Conservation (phyloP, 495 filamentous ascomycete species). For the Parathielavia appendiculata region DNA sequence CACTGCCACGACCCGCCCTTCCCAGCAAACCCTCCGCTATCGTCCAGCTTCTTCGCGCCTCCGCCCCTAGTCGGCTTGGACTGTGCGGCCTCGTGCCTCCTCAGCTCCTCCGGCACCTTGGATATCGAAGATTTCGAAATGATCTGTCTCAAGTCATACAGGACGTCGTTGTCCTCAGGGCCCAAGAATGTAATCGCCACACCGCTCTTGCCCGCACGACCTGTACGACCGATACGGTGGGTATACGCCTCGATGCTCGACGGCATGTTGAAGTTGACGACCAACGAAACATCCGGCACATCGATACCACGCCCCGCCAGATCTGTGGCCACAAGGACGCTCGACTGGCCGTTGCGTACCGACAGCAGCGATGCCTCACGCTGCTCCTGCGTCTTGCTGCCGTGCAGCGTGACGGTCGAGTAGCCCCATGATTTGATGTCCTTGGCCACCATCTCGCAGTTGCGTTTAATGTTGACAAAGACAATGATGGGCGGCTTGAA, state of each 20-base stretch:
- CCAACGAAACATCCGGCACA: slow-evolving; percentile 86
- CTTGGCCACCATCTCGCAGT: slow-evolving; percentile 91
- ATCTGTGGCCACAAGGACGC: slow-evolving; percentile 96
- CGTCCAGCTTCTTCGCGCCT: slow-evolving; percentile 32
- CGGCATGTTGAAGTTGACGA: slow-evolving; percentile 99
- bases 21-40: slow-evolving; percentile 28
- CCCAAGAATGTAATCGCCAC: slow-evolving; percentile 95
- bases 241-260: slow-evolving; percentile 91
- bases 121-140: slow-evolving; percentile 86
- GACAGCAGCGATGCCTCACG: slow-evolving; percentile 90
- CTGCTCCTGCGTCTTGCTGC: slow-evolving; percentile 95
- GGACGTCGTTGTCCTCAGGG: slow-evolving; percentile 82
- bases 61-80: slow-evolving; percentile 49
- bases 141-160: slow-evolving; percentile 98
- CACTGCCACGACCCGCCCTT: slow-evolving; percentile 31
- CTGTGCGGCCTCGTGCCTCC: slow-evolving; percentile 92
- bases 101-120: slow-evolving; percentile 85
- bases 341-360: slow-evolving; percentile 68
- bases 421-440: slow-evolving; percentile 96
- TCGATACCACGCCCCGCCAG: slow-evolving; percentile 97
- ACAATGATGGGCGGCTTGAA: slow-evolving; percentile 95
- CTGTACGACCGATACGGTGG: slow-evolving; percentile 95
- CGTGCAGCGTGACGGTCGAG: slow-evolving; percentile 85
- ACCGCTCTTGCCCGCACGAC: slow-evolving; percentile 96
- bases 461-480: slow-evolving; percentile 99